Evolutionary conservation across 2,329 filamentous ascomycete genomes (phyloP).

Genomic region (Talaromyces sp.): DNA sequence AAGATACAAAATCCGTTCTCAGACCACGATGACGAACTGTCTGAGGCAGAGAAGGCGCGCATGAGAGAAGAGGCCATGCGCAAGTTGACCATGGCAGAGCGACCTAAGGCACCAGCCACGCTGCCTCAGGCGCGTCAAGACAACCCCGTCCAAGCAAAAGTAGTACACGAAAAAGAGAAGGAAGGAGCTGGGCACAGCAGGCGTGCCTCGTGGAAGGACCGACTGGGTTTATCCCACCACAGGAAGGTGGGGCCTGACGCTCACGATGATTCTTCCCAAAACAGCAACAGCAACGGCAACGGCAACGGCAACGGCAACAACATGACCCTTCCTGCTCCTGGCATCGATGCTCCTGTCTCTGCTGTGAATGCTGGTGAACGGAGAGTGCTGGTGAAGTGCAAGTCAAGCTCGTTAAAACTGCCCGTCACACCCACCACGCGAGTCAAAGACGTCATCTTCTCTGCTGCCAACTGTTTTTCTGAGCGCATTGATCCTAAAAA

Average conservation of each 20-base stretch:
- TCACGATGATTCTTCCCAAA: constrained; percentile 8
- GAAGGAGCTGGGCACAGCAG: constrained; percentile 21
- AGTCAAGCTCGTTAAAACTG: constrained; percentile 66
- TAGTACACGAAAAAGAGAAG: constrained; percentile 10
- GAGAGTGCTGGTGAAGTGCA: constrained; percentile 69
- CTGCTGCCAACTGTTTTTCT: constrained; percentile 60
- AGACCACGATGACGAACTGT: constrained; percentile 19
- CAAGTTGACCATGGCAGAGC: constrained; percentile 31
- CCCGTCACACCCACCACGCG: constrained; percentile 72
- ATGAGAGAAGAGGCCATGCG: constrained; percentile 35
- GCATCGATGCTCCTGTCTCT: constrained; percentile 72
- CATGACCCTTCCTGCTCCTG: constrained; percentile 40
- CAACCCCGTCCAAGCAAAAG: not conserved
- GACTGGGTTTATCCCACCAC: constrained; percentile 25
- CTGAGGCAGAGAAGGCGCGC: constrained; percentile 21
- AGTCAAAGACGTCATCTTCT: constrained; percentile 66
- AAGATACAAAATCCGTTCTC: constrained; percentile 1
- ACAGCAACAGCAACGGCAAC: constrained; percentile 16
- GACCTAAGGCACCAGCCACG: constrained; percentile 2
- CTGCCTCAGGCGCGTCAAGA: not conserved
- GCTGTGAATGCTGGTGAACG: constrained; percentile 77
- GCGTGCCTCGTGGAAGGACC: constrained; percentile 32
- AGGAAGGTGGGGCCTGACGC: constrained; percentile 4
- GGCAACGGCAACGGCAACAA: constrained; percentile 20
- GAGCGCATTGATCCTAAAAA: constrained; percentile 62